Evolutionary conservation across 2,329 filamentous ascomycete genomes (phyloP).

Genomic region (Colletotrichum liriopes): DNA sequence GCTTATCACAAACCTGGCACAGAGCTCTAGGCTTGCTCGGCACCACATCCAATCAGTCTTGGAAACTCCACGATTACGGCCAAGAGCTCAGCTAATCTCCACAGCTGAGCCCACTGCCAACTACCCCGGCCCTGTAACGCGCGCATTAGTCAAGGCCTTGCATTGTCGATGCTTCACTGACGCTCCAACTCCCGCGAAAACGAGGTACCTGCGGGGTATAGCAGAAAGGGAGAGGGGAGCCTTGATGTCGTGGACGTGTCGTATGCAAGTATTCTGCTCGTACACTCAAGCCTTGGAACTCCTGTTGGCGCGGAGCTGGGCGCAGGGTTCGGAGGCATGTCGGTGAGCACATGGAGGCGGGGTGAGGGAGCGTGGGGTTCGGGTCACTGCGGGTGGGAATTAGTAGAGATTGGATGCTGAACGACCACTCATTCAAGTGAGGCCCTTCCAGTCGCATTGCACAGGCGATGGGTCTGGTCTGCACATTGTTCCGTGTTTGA

Average conservation of each 20-base stretch:
- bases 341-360: constrained; percentile 18
- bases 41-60: not conserved
- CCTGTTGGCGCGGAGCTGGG: constrained; percentile 26
- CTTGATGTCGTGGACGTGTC: constrained; percentile 23
- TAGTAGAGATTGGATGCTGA: not conserved
- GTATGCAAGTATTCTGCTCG: constrained; percentile 14
- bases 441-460: not conserved
- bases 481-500: not conserved
- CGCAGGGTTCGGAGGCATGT: constrained; percentile 24
- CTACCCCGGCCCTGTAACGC: constrained; percentile 12
- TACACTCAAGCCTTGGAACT: constrained; percentile 11
- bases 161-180: constrained; percentile 31
- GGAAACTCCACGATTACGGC: constrained; percentile 25
- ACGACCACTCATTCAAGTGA: not conserved
- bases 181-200: constrained; percentile 8
- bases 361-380: constrained; percentile 2
- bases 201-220: constrained; percentile 13
- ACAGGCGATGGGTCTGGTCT: not conserved
- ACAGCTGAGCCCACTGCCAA: constrained; percentile 21
- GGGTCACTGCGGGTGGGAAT: not conserved
- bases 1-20: constrained; percentile 12
- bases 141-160: constrained; percentile 40
- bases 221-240: not conserved
- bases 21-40: not conserved
- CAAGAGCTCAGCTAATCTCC: constrained; percentile 26